Evolutionary conservation across 139 green algal genomes (phyloP).

Genomic region (Chlamydomonas eustigma): DNA sequence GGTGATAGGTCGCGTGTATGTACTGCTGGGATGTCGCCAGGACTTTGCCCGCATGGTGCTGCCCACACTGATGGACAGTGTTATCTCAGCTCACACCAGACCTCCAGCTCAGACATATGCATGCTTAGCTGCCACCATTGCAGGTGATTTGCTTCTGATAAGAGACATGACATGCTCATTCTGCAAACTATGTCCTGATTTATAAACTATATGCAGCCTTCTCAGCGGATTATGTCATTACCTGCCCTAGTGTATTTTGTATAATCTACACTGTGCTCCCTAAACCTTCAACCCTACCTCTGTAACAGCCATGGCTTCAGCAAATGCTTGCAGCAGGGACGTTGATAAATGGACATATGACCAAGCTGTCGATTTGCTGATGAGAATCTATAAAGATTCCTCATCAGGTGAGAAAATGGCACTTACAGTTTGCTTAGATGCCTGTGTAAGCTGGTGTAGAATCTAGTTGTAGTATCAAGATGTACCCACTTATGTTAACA

Average conservation of each 20-base stretch:
- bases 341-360: conserved; percentile 20
- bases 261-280: too few species aligned
- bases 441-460: too few species aligned
- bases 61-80: conserved; percentile 23
- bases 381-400: conserved; percentile 28
- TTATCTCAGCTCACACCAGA: not conserved
- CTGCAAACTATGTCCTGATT: too few species aligned
- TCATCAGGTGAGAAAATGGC: not conserved
- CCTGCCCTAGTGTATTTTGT: too few species aligned
- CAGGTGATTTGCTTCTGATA: too few species aligned
- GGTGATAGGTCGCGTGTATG: conserved; percentile 25
- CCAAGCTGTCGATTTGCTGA: conserved; percentile 31
- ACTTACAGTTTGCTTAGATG: too few species aligned
- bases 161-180: too few species aligned
- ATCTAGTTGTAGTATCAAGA: too few species aligned
- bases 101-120: not conserved
- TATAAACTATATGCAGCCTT: too few species aligned
- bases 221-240: too few species aligned
- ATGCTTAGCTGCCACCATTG: conserved; percentile 13
- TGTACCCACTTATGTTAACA: too few species aligned
- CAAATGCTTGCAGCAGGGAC: not conserved
- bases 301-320: conserved; percentile 17
- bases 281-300: too few species aligned
- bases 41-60: conserved; percentile 14
- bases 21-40: conserved; percentile 17